Percentiles rank a stretch among this genome's conserved stretches.
phyloP scores from a whole-genome alignment of 2,329 filamentous ascomycete genomes.

The Ambrosiella xylebori region DNA sequence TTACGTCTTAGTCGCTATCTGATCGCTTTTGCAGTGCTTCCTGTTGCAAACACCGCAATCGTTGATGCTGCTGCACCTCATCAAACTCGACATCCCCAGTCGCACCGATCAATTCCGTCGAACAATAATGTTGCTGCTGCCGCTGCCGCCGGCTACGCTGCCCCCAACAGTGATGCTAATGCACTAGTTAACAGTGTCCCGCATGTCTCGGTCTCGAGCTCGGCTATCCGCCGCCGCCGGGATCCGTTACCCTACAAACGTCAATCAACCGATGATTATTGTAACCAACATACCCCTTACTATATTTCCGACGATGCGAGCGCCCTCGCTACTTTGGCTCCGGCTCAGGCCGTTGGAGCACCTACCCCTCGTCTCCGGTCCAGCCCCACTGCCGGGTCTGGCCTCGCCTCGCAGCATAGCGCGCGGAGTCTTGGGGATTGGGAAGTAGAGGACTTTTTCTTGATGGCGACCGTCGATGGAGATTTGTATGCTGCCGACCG shows the following conservation, averaged over 20 bases:
- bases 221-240: constrained; percentile 6
- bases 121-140: constrained; percentile 4
- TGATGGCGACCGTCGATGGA: constrained; percentile 99
- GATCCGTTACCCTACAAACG: constrained; percentile 15
- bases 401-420: constrained; percentile 66
- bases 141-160: constrained; percentile 12
- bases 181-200: constrained; percentile 6
- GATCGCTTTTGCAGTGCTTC: constrained; percentile 13
- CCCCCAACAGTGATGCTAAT: constrained; percentile 1
- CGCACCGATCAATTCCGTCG: background rate
- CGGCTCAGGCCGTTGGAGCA: constrained; percentile 90
- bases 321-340: constrained; percentile 96
- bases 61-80: constrained; percentile 10
- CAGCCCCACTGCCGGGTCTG: constrained; percentile 41
- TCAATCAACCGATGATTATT: constrained; percentile 20
- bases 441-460: constrained; percentile 99
- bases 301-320: constrained; percentile 54
- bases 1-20: constrained; percentile 11
- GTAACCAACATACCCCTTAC: constrained; percentile 20
- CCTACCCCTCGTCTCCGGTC: constrained; percentile 46
- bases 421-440: constrained; percentile 97
- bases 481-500: constrained; percentile 83
- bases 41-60: constrained; percentile 13
- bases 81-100: constrained; percentile 7
- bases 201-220: constrained; percentile 3